A percentile compares a stretch with the other conserved stretches of the same genome.
Evolutionary conservation across 2,329 filamentous ascomycete genomes (phyloP).

Genomic region (Sporothrix curviconia): DNA sequence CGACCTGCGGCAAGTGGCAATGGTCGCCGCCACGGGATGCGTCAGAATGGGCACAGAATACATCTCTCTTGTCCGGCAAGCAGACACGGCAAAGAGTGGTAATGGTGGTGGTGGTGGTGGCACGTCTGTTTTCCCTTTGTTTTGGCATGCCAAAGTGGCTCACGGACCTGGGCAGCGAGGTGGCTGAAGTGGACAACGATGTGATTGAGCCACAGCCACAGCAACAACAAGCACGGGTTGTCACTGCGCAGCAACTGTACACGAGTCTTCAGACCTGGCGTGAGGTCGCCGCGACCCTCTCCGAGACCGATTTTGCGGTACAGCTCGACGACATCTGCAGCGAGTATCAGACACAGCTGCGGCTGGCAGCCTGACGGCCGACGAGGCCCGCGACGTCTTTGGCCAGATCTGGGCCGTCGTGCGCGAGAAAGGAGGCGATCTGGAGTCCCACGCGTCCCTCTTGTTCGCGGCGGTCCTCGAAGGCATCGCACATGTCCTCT

Average conservation of each 20-base stretch:
- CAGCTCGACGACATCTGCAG: slow-evolving; percentile 11
- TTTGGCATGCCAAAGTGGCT: slow-evolving; percentile 16
- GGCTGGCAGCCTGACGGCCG: slow-evolving; percentile 14
- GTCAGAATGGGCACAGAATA: not conserved
- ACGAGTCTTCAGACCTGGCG: slow-evolving; percentile 12
- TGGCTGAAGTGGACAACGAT: not conserved
- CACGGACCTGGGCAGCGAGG: slow-evolving; percentile 3
- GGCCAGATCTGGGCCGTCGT: slow-evolving; percentile 6
- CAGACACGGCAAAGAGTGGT: slow-evolving; percentile 12
- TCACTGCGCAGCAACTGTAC: slow-evolving; percentile 7
- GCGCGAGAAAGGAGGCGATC: not conserved
- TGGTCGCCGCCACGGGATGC: slow-evolving; percentile 43
- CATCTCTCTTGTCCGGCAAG: slow-evolving; percentile 16
- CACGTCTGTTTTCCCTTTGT: not conserved
- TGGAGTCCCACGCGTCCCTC: not conserved
- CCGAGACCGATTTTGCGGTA: not conserved
- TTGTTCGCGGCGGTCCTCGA: slow-evolving; percentile 2
- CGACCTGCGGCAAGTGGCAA: slow-evolving; percentile 42
- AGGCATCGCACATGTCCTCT: slow-evolving; percentile 15
- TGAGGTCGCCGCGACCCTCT: not conserved
- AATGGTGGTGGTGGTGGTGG: too few species aligned
- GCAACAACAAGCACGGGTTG: not conserved
- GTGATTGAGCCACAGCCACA: not conserved
- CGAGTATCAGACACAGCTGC: slow-evolving; percentile 16
- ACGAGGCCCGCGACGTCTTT: slow-evolving; percentile 12